A percentile compares a stretch with the other conserved stretches of the same genome.
These are phyloP conservation scores for Dictyostelium purpureum DNA, from an alignment of 78 protist species.

Conservation along the genomic window DNA sequence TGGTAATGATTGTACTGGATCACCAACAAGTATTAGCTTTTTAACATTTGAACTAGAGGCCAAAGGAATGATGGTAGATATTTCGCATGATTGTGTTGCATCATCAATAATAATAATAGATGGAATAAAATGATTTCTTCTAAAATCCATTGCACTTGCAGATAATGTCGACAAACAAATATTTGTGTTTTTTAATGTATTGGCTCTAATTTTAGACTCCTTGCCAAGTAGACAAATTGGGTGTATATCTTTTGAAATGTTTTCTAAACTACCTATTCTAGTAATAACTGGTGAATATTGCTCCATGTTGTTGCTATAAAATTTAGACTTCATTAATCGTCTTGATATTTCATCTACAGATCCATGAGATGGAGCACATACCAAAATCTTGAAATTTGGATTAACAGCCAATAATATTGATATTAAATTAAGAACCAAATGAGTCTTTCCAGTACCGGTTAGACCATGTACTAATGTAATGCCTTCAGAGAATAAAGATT, in stretches of 20 bases:
- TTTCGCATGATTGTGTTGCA: neutral
- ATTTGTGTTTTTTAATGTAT: neutral
- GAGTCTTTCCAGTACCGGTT: constrained; percentile 84
- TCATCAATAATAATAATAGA: neutral
- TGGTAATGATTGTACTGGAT: constrained; percentile 89
- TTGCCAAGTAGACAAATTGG: neutral
- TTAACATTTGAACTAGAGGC: neutral
- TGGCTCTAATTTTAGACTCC: too few relatives aligned
- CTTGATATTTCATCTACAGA: constrained; percentile 82
- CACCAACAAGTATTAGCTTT: constrained; percentile 88
- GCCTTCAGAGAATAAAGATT: neutral
- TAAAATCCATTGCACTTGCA: neutral
- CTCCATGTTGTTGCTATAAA: neutral
- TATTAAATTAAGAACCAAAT: constrained; percentile 39
- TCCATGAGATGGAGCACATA: constrained; percentile 87
- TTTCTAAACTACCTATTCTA: neutral
- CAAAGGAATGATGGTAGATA: neutral
- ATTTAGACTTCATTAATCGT: neutral
- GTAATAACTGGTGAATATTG: neutral
- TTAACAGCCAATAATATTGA: neutral
- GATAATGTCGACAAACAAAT: constrained; percentile 1
- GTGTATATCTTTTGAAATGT: neutral
- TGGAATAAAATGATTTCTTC: too few relatives aligned
- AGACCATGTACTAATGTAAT: constrained; percentile 64
- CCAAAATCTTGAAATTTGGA: constrained; percentile 1